phyloP scores from a whole-genome alignment of 768 basidiomycete genomes.

The Nidularia pulvinata region DNA sequence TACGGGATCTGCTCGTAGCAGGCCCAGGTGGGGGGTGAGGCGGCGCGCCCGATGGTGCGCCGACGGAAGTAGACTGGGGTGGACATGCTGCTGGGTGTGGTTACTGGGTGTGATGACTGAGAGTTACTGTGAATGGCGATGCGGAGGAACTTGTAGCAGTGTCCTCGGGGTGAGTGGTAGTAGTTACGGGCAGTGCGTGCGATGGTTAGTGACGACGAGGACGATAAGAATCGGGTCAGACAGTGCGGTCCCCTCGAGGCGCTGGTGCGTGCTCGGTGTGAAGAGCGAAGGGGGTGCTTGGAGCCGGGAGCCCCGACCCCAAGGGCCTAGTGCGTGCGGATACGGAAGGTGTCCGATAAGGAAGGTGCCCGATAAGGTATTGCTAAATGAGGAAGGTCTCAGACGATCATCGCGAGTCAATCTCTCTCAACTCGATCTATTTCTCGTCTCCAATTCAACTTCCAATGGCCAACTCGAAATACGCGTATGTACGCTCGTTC shows the following conservation, averaged over 20 bases:
- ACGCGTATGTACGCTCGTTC: slow-evolving; percentile 86
- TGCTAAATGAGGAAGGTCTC: too few relatives aligned
- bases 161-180: slow-evolving; percentile 1
- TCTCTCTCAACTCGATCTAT: background rate
- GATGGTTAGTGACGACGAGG: background rate
- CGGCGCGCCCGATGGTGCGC: slow-evolving; percentile 76
- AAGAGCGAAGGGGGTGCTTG: background rate
- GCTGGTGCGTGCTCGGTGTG: background rate
- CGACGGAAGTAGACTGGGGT: slow-evolving; percentile 58
- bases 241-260: background rate
- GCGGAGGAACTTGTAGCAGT: background rate
- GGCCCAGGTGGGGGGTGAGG: slow-evolving; percentile 86
- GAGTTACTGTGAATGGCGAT: slow-evolving; percentile 10
- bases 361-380: too few relatives aligned
- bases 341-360: too few relatives aligned
- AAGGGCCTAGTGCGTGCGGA: too few relatives aligned
- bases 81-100: slow-evolving; percentile 22
- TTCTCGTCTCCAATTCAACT: background rate
- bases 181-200: background rate
- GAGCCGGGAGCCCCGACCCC: background rate
- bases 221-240: background rate
- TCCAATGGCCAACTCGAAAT: slow-evolving; percentile 90
- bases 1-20: slow-evolving; percentile 90
- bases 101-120: too few relatives aligned
- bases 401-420: too few relatives aligned